Evolutionary conservation across 2,329 filamentous ascomycete species (phyloP).

Genomic region (Camillea tinctor): DNA sequence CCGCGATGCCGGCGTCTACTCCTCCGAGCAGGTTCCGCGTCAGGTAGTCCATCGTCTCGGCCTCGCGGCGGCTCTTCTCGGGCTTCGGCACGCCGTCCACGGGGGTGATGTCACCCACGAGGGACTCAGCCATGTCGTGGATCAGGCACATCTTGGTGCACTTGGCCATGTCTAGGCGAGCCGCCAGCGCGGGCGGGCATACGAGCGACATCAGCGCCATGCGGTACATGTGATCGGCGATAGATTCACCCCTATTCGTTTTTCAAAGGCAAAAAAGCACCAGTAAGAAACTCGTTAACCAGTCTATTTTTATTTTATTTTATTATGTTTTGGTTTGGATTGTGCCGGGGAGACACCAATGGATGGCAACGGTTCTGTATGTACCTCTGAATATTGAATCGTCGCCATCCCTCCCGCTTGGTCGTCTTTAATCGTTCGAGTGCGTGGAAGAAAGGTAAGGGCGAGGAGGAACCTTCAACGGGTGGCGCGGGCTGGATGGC

Average conservation of each 20-base stretch:
- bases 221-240: constrained; percentile 98
- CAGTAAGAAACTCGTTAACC: neutral
- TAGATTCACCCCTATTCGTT: constrained; percentile 71
- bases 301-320: too few species aligned
- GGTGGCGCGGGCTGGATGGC: constrained; percentile 61
- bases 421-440: constrained; percentile 93
- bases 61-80: constrained; percentile 87
- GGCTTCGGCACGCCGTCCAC: constrained; percentile 80
- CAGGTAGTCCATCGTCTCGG: constrained; percentile 89
- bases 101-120: constrained; percentile 96
- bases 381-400: constrained; percentile 71
- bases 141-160: constrained; percentile 96
- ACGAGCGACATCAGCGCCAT: constrained; percentile 97
- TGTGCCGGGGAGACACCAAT: neutral
- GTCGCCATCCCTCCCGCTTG: constrained; percentile 92
- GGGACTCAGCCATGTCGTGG: constrained; percentile 94
- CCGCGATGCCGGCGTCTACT: constrained; percentile 69
- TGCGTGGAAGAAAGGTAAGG: constrained; percentile 90
- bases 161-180: constrained; percentile 71
- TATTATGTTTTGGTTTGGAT: too few species aligned
- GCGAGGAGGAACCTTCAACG: constrained; percentile 63
- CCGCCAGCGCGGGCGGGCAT: constrained; percentile 71
- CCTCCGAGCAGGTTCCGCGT: constrained; percentile 69
- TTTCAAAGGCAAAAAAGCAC: constrained; percentile 1
- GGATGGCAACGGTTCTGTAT: neutral